Percentiles rank a stretch among this genome's conserved stretches.
Evolutionary conservation across 345 rosid genomes (phyloP).

Genomic region (Euphorbia lathyris): DNA sequence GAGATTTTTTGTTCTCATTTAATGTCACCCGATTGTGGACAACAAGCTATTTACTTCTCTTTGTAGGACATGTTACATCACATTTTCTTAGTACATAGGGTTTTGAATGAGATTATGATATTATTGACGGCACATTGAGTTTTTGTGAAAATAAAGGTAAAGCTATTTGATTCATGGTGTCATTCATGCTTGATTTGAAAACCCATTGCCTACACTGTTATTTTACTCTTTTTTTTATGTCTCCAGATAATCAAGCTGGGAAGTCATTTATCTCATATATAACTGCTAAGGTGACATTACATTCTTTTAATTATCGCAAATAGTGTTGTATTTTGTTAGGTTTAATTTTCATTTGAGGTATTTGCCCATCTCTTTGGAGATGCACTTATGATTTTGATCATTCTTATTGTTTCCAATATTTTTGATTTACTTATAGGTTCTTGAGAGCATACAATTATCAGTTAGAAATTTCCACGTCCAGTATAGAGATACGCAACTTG

Average conservation of each 20-base stretch:
- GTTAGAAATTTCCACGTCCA: constrained; percentile 69
- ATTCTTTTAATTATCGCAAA: not conserved
- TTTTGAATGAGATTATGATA: not conserved
- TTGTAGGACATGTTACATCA: not conserved
- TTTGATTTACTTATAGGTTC: constrained; percentile 45
- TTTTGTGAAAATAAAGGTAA: not conserved
- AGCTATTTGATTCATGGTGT: no score
- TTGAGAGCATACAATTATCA: constrained; percentile 82
- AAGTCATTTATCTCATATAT: constrained; percentile 65
- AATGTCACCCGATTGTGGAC: not conserved
- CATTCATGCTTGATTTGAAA: not conserved
- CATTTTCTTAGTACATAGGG: not conserved
- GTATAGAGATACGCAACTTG: constrained; percentile 47
- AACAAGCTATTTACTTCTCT: not conserved
- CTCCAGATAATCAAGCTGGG: constrained; percentile 76
- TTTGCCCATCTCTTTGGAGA: not conserved
- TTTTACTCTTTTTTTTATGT: constrained; percentile 2
- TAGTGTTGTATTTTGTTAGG: not conserved
- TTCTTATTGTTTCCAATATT: not conserved
- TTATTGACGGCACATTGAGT: not conserved
- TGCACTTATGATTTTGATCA: not conserved
- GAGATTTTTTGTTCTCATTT: not conserved
- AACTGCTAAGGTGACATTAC: constrained; percentile 67
- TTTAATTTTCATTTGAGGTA: not conserved
- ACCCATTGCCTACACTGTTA: not conserved